A percentile compares a stretch with the other conserved stretches of the same genome.
Conservation (phyloP, 1,284 basidiomycete species). For the Ceratobasidium sp. region DNA sequence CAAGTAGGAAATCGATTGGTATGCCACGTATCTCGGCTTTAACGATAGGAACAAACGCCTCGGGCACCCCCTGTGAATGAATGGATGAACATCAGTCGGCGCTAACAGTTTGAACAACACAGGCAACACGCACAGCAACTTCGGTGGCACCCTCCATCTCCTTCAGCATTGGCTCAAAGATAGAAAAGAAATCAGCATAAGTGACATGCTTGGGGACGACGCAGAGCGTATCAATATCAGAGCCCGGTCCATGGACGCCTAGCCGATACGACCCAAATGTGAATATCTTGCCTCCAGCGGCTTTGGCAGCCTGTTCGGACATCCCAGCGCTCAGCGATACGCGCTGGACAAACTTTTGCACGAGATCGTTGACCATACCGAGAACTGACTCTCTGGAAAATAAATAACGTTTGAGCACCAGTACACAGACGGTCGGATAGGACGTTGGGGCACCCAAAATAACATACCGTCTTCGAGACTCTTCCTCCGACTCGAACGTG, state of each 20-base stretch:
- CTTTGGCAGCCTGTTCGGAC: conserved; percentile 85
- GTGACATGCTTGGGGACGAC: conserved; percentile 97
- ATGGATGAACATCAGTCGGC: neutral
- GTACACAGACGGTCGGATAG: neutral
- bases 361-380: conserved; percentile 87
- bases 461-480: conserved; percentile 82
- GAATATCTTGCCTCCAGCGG: conserved; percentile 97
- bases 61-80: conserved; percentile 85
- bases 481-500: conserved; percentile 91
- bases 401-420: conserved; percentile 6
- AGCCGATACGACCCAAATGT: conserved; percentile 97
- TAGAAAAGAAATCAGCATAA: conserved; percentile 94
- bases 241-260: conserved; percentile 95
- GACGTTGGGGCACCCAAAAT: neutral
- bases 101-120: neutral
- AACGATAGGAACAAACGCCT: conserved; percentile 96
- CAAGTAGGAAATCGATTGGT: conserved; percentile 94
- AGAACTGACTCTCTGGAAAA: conserved; percentile 86
- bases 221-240: conserved; percentile 99
- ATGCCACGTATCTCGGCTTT: conserved; percentile 92
- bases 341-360: conserved; percentile 93
- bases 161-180: conserved; percentile 91
- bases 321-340: conserved; percentile 83
- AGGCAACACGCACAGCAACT: conserved; percentile 77
- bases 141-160: conserved; percentile 88